These are phyloP conservation scores for Phtheirospermum japonicum DNA, from an alignment of 257 asterid genomes.

Conservation along the genomic window DNA sequence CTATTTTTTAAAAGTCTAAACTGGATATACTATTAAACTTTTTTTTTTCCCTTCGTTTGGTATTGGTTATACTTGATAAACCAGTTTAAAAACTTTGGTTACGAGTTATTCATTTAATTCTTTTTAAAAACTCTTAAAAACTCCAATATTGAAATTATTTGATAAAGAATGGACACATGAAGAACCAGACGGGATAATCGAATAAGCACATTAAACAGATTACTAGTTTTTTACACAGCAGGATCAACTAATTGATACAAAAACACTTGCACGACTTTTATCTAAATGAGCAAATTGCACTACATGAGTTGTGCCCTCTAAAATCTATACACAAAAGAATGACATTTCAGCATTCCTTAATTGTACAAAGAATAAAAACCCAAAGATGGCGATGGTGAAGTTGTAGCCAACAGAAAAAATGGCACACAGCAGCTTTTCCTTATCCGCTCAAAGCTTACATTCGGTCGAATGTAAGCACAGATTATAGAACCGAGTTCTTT, in stretches of 20 bases:
- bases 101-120: no score
- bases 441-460: conserved; percentile 8
- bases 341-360: conserved; percentile 38
- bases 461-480: background rate
- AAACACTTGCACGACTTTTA: conserved; percentile 28
- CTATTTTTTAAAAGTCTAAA: no score
- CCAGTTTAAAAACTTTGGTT: no score
- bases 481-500: background rate
- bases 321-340: conserved; percentile 47
- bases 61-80: no score
- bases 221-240: background rate
- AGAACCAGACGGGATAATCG: no score
- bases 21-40: no score
- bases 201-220: background rate
- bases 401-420: conserved; percentile 31
- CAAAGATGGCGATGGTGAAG: conserved; percentile 29
- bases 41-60: no score
- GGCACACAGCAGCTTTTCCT: conserved; percentile 26
- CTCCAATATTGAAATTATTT: no score
- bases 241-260: background rate
- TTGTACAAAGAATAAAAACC: conserved; percentile 31
- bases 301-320: conserved; percentile 27
- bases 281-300: conserved; percentile 29
- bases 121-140: no score
- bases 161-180: no score